Evolutionary conservation across 1,284 basidiomycete species (phyloP), one percentile per base, ranked within the genome.

Genomic region (Schizophyllum amplum): DNA sequence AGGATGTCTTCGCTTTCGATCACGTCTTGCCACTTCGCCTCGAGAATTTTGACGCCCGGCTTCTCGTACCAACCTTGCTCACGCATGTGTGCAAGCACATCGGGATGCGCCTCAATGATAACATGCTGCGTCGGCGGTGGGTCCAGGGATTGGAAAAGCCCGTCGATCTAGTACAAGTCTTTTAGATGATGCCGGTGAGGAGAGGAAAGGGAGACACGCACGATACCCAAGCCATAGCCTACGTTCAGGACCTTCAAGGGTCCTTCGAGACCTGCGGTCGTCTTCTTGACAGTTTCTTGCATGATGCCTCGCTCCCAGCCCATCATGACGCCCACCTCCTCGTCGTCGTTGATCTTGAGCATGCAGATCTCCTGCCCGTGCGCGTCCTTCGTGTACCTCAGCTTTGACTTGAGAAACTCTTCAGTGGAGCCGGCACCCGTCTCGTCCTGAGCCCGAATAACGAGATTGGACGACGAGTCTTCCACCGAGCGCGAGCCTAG

Each of bases 211-310:
- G 13, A 51, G 50, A 54, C 0, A 76, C 90, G 64, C 62, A 94
- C 93, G 58, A 98, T 95, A 13, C 96, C 96, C 9, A 99, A 77
- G 11, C 96, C 96, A 66, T 96, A 98, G 4, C 97, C 96, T 27
- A 98, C 77, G 66, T 98, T 99, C 55, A 99, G 74, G 0, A 98
- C 75, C 24, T 24, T 50, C 48, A 50, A 50, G 15, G 48, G 48
- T 11, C 48, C 48, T 51, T 80, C 84, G 53, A 94, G 75, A 4
- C 81, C 80, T 15, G 71, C 63, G 1, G 72, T 65, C 50, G 78
- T 75, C 24, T 78, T 74, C 55, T 77, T 67, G 7, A 88, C 89
- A 1, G 90, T 92, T 65, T 82, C 75, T 62, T 75, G 68, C 90
- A 92, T 97, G 64, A 97, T 89, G 5, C 75, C 80, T 58, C 75